Evolutionary conservation across 2,329 filamentous ascomycete genomes (phyloP), one percentile per base, ranked within the genome.

Genomic region (Sclerotinia borealis): DNA sequence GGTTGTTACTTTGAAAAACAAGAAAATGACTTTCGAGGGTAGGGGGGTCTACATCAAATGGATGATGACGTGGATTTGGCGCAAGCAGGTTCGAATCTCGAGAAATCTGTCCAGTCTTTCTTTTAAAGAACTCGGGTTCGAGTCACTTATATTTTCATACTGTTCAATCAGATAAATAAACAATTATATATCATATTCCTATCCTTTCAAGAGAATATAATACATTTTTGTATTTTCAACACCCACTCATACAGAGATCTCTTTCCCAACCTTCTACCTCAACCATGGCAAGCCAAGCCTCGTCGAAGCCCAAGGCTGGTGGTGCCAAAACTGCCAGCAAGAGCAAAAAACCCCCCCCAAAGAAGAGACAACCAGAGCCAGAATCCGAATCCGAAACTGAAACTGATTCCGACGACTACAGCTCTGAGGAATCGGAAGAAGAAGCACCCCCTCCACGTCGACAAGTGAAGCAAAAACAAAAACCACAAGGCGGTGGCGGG

Each of bases 321-420:
- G 51, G 34, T 43, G 37, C 60, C 17, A 56, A 63, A 31, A 58
- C 60, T 34, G 60, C 51, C 31, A 41, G 41, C 3, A 58, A 63
- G 27, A 43, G 60, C 34, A 63, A 49, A 31, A 63, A 63, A 19
- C 41, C 60, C 39, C 60, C 60, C 25, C 37, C 43, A 22, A 63
- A 58, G 27, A 45, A 55, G 41, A 45, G 41, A 56, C 49, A 54
- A 3, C 36, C 58, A n/a, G 58, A 58, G 34, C 48, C 39, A 4
- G 51, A 58, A 10, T 63, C 50, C 6, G 60, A 63, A 48, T 47
- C 41, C 1, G 41, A 59, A 27, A 54, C 22, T 8, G 51, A 54
- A 19, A 55, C 59, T 29, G 59, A 62, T 19, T 62, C 59, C 19
- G 49, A 61, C 51, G 60, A 63, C 13, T 63, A 56, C 29, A 56